Evolutionary conservation across 2,329 filamentous ascomycete species (phyloP), one percentile per base, ranked within the genome.

Genomic region (Paraphoma sp.): DNA sequence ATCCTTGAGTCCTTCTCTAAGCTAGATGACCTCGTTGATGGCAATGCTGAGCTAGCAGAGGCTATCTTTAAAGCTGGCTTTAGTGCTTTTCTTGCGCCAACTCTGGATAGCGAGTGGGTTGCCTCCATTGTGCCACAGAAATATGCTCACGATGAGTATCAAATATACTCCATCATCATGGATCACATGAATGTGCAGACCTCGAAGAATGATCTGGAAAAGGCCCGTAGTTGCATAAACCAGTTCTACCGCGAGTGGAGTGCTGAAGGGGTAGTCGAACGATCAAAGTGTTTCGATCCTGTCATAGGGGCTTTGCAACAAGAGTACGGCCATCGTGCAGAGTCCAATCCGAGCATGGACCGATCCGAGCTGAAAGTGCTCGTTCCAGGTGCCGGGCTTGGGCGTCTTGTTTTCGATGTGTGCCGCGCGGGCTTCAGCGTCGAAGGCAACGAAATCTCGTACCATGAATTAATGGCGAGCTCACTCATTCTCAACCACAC

Each of bases 201-300:
- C 12, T 93, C 88, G 43, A 79, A 87, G 28, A 81, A 82, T 18
- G 94, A 98, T 70, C 81, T 96, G 51, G 92, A 96, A 73, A 99
- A 98, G 78, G 93, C 94, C 1, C 86, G 93, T 60, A 96, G 92
- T 69, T 98, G 93, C 1, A 84, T 99, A 49, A 88, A 94, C 10
- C 95, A 99, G 72, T 91, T 98, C 74, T 98, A 93, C 76, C 88
- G 95, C 14, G 95, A 99, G 76, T 99, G 96, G 95, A 92, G 91
- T 23, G 84, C 82, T 1, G 93, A 91, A 68, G 95, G 94, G 0
- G 81, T 80, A 2, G 72, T 76, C 0, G 96, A 99, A 80, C 83
- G 95, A 40, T 81, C 86, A n/a, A 86, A 87, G 3, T 92, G 90
- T 70, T 96, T 95, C 71, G 84, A 82, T 0, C 92, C 91, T 0